Evolutionary conservation across 768 basidiomycete species (phyloP), one percentile per base, ranked within the genome.

Genomic region (Porphyrellus cyaneotinctus): DNA sequence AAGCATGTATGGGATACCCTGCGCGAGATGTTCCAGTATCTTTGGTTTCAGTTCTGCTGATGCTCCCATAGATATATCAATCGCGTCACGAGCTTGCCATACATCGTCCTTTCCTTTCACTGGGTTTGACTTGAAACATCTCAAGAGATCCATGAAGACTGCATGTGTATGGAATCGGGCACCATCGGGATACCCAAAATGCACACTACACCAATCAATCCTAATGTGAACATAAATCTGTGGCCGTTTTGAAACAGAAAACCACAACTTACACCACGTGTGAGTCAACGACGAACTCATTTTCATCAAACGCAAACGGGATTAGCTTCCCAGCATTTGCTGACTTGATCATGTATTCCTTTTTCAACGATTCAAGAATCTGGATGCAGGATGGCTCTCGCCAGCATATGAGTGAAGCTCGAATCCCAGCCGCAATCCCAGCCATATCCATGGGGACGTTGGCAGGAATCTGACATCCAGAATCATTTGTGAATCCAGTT

Each of bases 271-370:
- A 66, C 60, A 11, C 7, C 8, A 24, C 18, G 44, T 54, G 51
- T 5, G 63, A 66, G 36, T 60, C 60, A 23, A 67, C 39, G 1
- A 45, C 31, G n/a, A 67, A 11, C 5, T 32, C 49, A 4, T 52
- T 28, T 5, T 51, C 52, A 10, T 41, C 22, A 12, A 12, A 39
- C 24, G 15, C 33, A 31, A 51, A 52, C 15, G 48, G 46, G 17
- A 51, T 26, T 4, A 18, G 9, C 45, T 54, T 59, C 1, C 56
- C 58, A 20, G 51, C 20, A 22, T 63, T 62, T 3, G 47, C 51
- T 17, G 47, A 43, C 6, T 45, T 36, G 10, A 62, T 53, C 56
- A 58, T 67, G 28, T 38, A n/a, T 22, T 47, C 24, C 15, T 50
- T 52, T 10, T 44, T 47, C 18, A 65, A 46, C 43, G 48, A 60